Conservation (phyloP, 1,284 basidiomycete species). For the Abortiporus biennis region DNA sequence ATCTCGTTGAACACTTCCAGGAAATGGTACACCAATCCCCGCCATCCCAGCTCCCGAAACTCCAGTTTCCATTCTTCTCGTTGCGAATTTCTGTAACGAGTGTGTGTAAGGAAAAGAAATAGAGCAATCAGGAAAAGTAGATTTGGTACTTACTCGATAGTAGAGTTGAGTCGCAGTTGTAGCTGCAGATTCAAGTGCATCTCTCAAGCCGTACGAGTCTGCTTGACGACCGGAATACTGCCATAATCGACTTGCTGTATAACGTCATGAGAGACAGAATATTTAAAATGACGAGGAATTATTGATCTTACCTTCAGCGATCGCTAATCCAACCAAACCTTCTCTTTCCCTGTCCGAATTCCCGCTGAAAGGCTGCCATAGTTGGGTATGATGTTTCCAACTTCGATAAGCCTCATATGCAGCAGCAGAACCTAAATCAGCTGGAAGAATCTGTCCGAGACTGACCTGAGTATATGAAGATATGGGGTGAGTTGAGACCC, state of each 20-base stretch:
- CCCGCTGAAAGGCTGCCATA: constrained; percentile 47
- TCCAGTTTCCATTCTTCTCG: no score
- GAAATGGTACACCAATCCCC: no score
- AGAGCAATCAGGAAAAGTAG: no score
- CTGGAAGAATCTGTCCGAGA: constrained; percentile 33
- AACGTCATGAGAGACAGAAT: neutral
- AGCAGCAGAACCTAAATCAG: constrained; percentile 60
- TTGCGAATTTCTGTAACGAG: no score
- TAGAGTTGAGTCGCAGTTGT: constrained; percentile 10
- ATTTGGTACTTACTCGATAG: constrained; percentile 7
- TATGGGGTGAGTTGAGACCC: neutral
- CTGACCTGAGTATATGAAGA: constrained; percentile 31
- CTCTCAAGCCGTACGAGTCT: constrained; percentile 12
- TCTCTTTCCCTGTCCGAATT: constrained; percentile 52
- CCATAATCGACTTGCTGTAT: constrained; percentile 12
- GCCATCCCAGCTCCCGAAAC: no score
- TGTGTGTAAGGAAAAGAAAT: no score
- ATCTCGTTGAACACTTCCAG: no score
- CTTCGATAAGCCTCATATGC: constrained; percentile 64
- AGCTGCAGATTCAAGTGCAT: constrained; percentile 12
- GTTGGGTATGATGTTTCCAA: constrained; percentile 48
- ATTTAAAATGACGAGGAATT: neutral
- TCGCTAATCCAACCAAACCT: constrained; percentile 53
- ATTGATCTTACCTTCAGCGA: constrained; percentile 59
- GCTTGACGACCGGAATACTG: constrained; percentile 10